Evolutionary conservation across 805 yeast genomes (phyloP).

Genomic region (Lipomyces anomalus): DNA sequence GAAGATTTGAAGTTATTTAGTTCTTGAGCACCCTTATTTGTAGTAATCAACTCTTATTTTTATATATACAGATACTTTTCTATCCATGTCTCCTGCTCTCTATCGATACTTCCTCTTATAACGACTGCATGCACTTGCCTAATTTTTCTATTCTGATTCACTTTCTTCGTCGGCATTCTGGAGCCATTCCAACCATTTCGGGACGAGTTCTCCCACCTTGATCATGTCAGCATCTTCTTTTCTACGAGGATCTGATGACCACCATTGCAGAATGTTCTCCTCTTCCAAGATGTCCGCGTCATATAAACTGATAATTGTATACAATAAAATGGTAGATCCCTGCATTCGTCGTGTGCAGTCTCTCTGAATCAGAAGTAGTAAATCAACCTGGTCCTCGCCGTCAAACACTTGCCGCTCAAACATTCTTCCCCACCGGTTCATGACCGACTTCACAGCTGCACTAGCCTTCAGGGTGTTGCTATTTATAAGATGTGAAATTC

Average conservation of each 20-base stretch:
- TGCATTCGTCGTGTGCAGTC: slow-evolving; percentile 39
- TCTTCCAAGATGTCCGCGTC: slow-evolving; percentile 80
- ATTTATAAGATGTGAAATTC: slow-evolving; percentile 66
- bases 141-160: slow-evolving; percentile 56
- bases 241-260: slow-evolving; percentile 47
- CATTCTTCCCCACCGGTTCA: slow-evolving; percentile 74
- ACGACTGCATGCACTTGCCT: too few relatives aligned
- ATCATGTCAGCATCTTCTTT: slow-evolving; percentile 38
- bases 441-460: slow-evolving; percentile 70
- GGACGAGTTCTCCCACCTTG: slow-evolving; percentile 51
- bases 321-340: slow-evolving; percentile 45
- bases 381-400: slow-evolving; percentile 67
- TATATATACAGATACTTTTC: too few relatives aligned
- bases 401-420: slow-evolving; percentile 83
- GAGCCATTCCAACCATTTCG: slow-evolving; percentile 82
- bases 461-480: slow-evolving; percentile 73
- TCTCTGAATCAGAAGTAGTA: slow-evolving; percentile 46
- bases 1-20: too few relatives aligned
- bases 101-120: too few relatives aligned
- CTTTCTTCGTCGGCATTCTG: slow-evolving; percentile 67
- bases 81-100: too few relatives aligned
- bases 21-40: too few relatives aligned
- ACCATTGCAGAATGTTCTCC: slow-evolving; percentile 75
- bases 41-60: too few relatives aligned
- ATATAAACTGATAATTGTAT: slow-evolving; percentile 57